A percentile compares a stretch with the other conserved stretches of the same genome.
Conservation (phyloP, 495 filamentous ascomycete species). For the Glonium stellatum region DNA sequence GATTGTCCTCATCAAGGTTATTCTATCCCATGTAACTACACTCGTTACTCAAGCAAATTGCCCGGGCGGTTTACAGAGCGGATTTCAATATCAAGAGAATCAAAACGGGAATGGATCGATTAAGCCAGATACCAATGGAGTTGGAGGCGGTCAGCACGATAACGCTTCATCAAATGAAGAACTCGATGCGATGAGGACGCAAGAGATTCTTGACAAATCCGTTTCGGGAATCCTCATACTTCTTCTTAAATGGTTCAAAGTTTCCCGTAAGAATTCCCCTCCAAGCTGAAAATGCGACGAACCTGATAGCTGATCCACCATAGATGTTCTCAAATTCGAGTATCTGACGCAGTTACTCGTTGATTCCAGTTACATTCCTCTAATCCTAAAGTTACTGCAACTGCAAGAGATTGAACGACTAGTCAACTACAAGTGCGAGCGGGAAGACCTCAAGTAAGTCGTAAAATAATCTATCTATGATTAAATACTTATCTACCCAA, state of each 20-base stretch:
- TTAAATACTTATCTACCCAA: conserved; percentile 30
- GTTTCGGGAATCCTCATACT: conserved; percentile 79
- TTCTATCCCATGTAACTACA: conserved; percentile 72
- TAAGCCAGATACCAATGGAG: conserved; percentile 19
- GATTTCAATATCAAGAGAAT: conserved; percentile 35
- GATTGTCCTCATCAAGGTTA: conserved; percentile 81
- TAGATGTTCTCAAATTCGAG: conserved; percentile 92
- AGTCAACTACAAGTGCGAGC: conserved; percentile 78
- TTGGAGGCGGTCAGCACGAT: conserved; percentile 20
- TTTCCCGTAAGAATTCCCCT: conserved; percentile 63
- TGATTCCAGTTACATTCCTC: conserved; percentile 87
- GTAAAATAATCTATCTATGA: neutral
- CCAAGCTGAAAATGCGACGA: neutral
- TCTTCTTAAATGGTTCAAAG: conserved; percentile 91
- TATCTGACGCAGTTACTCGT: conserved; percentile 88
- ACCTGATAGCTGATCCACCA: neutral
- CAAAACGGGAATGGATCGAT: conserved; percentile 32
- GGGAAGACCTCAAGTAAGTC: conserved; percentile 69
- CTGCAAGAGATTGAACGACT: conserved; percentile 84
- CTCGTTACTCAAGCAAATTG: conserved; percentile 49
- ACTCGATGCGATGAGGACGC: conserved; percentile 66
- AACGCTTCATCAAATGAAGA: conserved; percentile 54
- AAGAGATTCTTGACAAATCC: conserved; percentile 86
- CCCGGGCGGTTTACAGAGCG: conserved; percentile 40
- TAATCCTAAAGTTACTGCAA: conserved; percentile 86